phyloP scores from a whole-genome alignment of 177 flowering plant genomes.

The Vitis hybrid region DNA sequence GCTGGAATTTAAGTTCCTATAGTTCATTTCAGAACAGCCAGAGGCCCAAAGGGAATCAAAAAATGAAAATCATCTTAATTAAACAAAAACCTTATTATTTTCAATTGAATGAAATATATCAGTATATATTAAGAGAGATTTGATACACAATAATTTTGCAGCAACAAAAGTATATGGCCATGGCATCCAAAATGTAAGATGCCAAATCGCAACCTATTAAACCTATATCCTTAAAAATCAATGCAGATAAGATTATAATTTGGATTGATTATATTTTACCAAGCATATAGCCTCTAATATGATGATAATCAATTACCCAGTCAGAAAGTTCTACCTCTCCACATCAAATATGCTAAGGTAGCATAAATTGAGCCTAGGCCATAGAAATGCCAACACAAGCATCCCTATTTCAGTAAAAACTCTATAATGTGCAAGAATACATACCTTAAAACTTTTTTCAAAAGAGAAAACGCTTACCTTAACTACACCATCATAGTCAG shows the following conservation, averaged over 20 bases:
- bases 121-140: background rate
- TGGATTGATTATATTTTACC: background rate
- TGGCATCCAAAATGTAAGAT: background rate
- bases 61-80: too few species aligned
- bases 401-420: background rate
- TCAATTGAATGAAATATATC: too few species aligned
- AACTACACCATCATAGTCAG: constrained; percentile 93
- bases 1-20: too few species aligned
- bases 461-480: constrained; percentile 31
- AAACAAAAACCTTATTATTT: too few species aligned
- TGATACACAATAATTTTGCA: background rate
- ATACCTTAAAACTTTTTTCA: constrained; percentile 25
- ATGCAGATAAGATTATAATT: background rate
- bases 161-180: background rate
- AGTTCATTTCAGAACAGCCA: too few species aligned
- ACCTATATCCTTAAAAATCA: background rate
- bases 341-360: too few species aligned
- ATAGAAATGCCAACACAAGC: too few species aligned
- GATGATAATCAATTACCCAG: too few species aligned
- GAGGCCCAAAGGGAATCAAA: background rate
- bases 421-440: constrained; percentile 23
- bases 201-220: background rate
- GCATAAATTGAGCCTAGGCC: too few species aligned
- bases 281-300: too few species aligned
- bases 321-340: too few species aligned